Evolutionary conservation across 2,329 filamentous ascomycete genomes (phyloP).

Genomic region (Colletotrichum tamarilloi): DNA sequence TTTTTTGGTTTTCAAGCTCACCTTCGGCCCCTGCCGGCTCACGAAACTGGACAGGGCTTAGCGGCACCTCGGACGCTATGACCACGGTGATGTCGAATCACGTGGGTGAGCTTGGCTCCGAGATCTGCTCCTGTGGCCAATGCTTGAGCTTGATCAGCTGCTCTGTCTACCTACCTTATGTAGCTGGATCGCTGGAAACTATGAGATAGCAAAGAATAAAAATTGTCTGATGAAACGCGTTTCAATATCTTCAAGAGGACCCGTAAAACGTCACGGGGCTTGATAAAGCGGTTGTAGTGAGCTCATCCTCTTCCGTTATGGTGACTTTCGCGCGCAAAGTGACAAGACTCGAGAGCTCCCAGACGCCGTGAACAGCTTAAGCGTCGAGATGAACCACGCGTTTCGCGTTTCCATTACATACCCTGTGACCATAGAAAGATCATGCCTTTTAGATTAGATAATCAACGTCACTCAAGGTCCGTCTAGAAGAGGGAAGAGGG

Average conservation of each 20-base stretch:
- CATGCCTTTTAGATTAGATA: background rate
- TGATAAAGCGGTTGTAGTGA: background rate
- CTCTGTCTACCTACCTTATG: background rate
- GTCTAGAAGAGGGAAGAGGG: constrained; percentile 40
- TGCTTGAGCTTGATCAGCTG: constrained; percentile 2
- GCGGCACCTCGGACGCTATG: constrained; percentile 41
- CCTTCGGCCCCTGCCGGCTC: constrained; percentile 22
- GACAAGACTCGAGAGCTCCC: background rate
- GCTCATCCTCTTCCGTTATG: background rate
- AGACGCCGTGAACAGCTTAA: background rate
- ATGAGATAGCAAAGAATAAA: background rate
- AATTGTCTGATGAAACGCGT: constrained; percentile 4
- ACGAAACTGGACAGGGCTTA: constrained; percentile 41
- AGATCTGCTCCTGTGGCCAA: background rate
- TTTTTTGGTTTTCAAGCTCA: constrained; percentile 15
- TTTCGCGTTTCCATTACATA: background rate
- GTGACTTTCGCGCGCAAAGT: background rate
- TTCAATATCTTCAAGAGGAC: background rate
- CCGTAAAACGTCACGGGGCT: background rate
- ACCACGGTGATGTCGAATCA: constrained; percentile 40
- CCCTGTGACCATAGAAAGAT: background rate
- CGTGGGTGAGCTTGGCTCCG: constrained; percentile 32
- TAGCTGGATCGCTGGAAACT: background rate
- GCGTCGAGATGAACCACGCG: background rate
- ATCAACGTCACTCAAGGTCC: background rate